A percentile compares a stretch with the other conserved stretches of the same genome.
Evolutionary conservation across 352 stramenopile genomes (phyloP).

Genomic region (Phytophthora sp.): DNA sequence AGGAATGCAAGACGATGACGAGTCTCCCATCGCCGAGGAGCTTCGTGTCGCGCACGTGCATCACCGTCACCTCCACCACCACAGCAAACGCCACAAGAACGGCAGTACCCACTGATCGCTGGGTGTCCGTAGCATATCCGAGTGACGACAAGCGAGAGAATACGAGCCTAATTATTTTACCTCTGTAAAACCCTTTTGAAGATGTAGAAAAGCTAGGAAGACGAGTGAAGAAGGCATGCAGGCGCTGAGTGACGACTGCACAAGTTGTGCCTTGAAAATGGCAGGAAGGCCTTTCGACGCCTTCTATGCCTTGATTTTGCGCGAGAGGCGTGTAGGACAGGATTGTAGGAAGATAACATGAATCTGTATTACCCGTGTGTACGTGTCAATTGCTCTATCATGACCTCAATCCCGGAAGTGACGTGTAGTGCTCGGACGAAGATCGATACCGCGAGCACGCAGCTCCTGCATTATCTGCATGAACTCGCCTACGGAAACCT

Average conservation of each 20-base stretch:
- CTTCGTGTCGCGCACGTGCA: conserved; percentile 34
- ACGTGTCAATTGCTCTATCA: background rate
- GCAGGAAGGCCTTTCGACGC: background rate
- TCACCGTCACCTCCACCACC: conserved; percentile 40
- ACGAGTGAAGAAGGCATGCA: conserved; percentile 34
- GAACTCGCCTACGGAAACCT: conserved; percentile 68
- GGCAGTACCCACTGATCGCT: conserved; percentile 23
- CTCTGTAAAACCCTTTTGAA: conserved; percentile 41
- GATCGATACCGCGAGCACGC: conserved; percentile 43
- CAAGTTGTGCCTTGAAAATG: conserved; percentile 8
- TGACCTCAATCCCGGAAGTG: conserved; percentile 62
- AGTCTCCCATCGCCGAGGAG: conserved; percentile 50
- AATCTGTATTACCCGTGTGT: conserved; percentile 14
- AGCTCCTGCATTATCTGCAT: conserved; percentile 64
- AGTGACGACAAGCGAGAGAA: conserved; percentile 17
- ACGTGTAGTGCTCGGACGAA: conserved; percentile 65
- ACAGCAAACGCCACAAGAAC: conserved; percentile 60
- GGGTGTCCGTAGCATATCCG: conserved; percentile 4
- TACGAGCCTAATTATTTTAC: conserved; percentile 46
- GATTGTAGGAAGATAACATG: conserved; percentile 13
- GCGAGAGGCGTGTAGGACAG: conserved; percentile 8
- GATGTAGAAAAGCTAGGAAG: conserved; percentile 42
- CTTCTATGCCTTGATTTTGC: conserved; percentile 3
- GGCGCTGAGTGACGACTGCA: conserved; percentile 9
- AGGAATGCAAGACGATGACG: conserved; percentile 39